Base-by-base conservation (phyloP, 1,284 basidiomycete genomes). In the Neotropicomus parvogracilis region DNA sequence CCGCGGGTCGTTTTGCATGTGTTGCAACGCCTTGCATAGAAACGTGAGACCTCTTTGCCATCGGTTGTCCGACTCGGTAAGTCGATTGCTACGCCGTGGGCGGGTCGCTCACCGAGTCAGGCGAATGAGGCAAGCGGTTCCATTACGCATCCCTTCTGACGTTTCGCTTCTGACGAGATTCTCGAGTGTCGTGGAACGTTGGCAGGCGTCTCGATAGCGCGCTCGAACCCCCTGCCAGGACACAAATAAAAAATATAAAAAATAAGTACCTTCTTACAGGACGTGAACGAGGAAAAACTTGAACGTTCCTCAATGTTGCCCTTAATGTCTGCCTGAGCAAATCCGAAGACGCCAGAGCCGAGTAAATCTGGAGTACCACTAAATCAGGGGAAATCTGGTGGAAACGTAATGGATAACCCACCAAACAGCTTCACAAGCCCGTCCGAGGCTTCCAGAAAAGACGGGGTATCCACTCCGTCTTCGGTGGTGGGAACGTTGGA, bases 401-500 rank as follows among this genome's bases (percentile, higher is more conserved):
- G 38, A 40, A 28, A 63, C 56, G 56, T 65, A 56, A 56, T 58
- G 47, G 49, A 47, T 40, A 53, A 45, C 81, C 52, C 58, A 92
- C 93, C 88, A 66, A 98, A 98, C 73, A 98, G 80, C 65, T 86
- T 81, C 53, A 94, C 82, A 40, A 98, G 78, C 27, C 90, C 92
- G 69, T 97, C 91, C 34, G 91, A 85, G 1, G 95, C 95, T 63
- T 92, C 85, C 48, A 94, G 75, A 74, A 98, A 99, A 4, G 78
- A 70, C 20, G 71, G 63, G 0, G 93, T 94, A 60, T 92, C 83
- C 47, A 97, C 82, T n/a, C 95, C 94, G 8, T 74, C 70, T 34
- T 81, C 79, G 24, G 80, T 83, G 60, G 89, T 75, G 19, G 83
- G 79, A 28, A 98, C 91, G 59, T 97, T 90, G 60, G 79, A 82